Conservation (phyloP, 192 early-diverging fungal species). For the Geosiphon pyriformis region DNA sequence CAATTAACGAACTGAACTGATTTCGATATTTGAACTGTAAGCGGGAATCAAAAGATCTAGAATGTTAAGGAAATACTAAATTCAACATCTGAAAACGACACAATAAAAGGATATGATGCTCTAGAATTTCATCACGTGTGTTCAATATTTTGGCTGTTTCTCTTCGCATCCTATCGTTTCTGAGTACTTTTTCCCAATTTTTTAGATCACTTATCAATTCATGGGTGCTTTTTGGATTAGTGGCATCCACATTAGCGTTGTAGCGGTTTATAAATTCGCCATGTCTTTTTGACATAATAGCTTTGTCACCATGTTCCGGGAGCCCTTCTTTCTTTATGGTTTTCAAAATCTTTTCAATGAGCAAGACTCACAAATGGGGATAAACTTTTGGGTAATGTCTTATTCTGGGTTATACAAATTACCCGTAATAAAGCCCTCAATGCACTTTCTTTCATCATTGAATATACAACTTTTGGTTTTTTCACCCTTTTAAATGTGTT, state of each 20-base stretch:
- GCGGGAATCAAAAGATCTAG: background rate
- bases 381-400: background rate
- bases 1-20: background rate
- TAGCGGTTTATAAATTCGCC: slow-evolving; percentile 8
- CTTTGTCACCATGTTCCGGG: background rate
- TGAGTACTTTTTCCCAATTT: slow-evolving; percentile 15
- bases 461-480: slow-evolving; percentile 20
- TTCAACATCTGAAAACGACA: too few species aligned
- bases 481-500: background rate
- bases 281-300: slow-evolving; percentile 7
- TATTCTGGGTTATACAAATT: background rate
- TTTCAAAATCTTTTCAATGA: background rate
- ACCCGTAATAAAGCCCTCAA: slow-evolving; percentile 4
- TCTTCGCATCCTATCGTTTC: background rate
- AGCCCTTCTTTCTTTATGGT: slow-evolving; percentile 17
- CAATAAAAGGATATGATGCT: too few species aligned
- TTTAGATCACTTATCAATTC: background rate
- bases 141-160: too few species aligned
- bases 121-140: too few species aligned
- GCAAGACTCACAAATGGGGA: background rate
- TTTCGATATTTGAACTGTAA: background rate
- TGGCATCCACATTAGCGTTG: slow-evolving; percentile 20
- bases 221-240: slow-evolving; percentile 2
- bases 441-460: slow-evolving; percentile 2
- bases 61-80: too few species aligned